These are phyloP conservation scores for Syncephalis fuscata DNA, from an alignment of 371 early-diverging fungal genomes.

Conservation along the genomic window DNA sequence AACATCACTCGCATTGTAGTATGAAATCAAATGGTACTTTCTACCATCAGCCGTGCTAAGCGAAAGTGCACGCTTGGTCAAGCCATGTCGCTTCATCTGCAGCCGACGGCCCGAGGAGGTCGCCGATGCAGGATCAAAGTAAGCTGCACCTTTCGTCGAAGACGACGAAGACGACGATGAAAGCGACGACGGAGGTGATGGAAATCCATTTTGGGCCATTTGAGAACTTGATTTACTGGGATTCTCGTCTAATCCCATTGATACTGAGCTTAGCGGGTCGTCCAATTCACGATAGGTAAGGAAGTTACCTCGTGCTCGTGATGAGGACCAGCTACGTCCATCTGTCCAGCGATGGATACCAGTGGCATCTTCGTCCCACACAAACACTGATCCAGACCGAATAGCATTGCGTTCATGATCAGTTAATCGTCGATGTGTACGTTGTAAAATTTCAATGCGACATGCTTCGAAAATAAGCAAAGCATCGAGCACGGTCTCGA, in stretches of 20 bases:
- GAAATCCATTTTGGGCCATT: too few relatives aligned
- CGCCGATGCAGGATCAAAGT: background rate
- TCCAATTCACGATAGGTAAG: slow-evolving; percentile 63
- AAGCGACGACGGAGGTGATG: slow-evolving; percentile 10
- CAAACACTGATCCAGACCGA: slow-evolving; percentile 72
- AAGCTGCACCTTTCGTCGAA: background rate
- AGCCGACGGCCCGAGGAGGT: too few relatives aligned
- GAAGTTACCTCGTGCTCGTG: slow-evolving; percentile 67
- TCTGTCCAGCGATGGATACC: slow-evolving; percentile 89
- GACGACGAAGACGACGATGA: background rate
- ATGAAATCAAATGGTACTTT: slow-evolving; percentile 72
- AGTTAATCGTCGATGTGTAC: slow-evolving; percentile 53
- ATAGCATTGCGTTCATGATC: slow-evolving; percentile 59
- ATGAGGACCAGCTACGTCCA: slow-evolving; percentile 75
- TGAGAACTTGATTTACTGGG: too few relatives aligned
- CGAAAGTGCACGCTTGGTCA: slow-evolving; percentile 74
- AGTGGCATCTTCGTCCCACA: slow-evolving; percentile 75
- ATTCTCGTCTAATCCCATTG: too few relatives aligned
- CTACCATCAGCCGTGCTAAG: slow-evolving; percentile 59
- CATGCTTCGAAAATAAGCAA: slow-evolving; percentile 64
- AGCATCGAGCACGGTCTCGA: slow-evolving; percentile 57
- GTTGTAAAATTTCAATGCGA: slow-evolving; percentile 35
- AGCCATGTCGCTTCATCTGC: slow-evolving; percentile 38
- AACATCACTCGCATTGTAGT: slow-evolving; percentile 63
- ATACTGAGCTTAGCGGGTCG: too few relatives aligned